These are phyloP conservation scores for Aspergillus conjunctus DNA, from an alignment of 495 filamentous ascomycete species.

Conservation along the genomic window DNA sequence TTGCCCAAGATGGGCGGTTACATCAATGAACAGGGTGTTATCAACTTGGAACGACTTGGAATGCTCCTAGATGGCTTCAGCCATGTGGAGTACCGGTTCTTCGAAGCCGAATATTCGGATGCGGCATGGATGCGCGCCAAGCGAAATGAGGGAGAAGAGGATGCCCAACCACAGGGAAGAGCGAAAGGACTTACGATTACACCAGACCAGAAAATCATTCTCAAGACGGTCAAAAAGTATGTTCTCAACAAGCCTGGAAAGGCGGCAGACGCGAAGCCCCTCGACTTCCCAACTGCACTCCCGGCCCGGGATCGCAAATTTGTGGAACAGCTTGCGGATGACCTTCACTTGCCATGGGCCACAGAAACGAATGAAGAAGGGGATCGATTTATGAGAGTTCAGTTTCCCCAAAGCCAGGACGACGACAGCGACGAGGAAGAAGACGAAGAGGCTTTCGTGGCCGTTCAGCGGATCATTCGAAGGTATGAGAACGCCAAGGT, in stretches of 20 bases:
- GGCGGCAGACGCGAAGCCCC: constrained; percentile 43
- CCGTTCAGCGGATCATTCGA: constrained; percentile 79
- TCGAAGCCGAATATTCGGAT: constrained; percentile 87
- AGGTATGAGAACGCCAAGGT: constrained; percentile 88
- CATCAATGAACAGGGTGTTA: constrained; percentile 91
- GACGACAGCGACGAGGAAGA: constrained; percentile 66
- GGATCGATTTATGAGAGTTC: constrained; percentile 74
- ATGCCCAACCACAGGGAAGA: constrained; percentile 63
- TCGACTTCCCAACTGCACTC: constrained; percentile 74
- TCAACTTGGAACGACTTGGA: constrained; percentile 78
- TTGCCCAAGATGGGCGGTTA: constrained; percentile 89
- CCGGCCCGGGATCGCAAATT: constrained; percentile 89
- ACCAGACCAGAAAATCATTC: constrained; percentile 76
- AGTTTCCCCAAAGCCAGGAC: constrained; percentile 61
- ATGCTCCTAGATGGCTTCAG: constrained; percentile 81
- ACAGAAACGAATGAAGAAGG: constrained; percentile 78
- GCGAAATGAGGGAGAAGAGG: constrained; percentile 38
- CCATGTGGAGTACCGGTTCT: constrained; percentile 85
- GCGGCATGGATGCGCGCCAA: constrained; percentile 90
- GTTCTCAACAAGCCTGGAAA: constrained; percentile 62
- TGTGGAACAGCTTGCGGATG: constrained; percentile 82
- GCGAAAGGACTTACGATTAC: constrained; percentile 68
- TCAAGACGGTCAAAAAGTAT: constrained; percentile 79
- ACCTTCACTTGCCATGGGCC: constrained; percentile 78
- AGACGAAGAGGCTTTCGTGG: constrained; percentile 84